Conservation (phyloP, 139 green algal species). For the Chlorella sp. region DNA sequence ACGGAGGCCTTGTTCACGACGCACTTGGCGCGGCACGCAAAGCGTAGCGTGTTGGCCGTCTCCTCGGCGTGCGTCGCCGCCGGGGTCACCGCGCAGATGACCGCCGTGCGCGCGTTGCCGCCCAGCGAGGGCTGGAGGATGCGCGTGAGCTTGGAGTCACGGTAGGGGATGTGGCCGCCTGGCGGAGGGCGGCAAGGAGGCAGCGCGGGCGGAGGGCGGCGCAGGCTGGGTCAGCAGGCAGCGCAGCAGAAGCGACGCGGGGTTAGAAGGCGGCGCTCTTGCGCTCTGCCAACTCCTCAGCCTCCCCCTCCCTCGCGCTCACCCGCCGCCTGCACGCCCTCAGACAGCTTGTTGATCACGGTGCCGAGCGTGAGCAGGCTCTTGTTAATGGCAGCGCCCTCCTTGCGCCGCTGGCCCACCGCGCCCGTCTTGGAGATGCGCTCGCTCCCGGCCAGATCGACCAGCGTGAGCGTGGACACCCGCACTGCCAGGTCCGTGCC, state of each 20-base stretch:
- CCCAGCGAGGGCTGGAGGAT: conserved; percentile 62
- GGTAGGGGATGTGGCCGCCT: conserved; percentile 76
- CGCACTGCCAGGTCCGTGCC: conserved; percentile 5
- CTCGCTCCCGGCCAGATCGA: conserved; percentile 88
- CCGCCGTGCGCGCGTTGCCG: conserved; percentile 63
- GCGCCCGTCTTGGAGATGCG: conserved; percentile 88
- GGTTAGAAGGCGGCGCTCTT: neutral
- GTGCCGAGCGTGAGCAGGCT: conserved; percentile 87
- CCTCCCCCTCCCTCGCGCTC: neutral
- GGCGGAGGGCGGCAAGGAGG: conserved; percentile 13
- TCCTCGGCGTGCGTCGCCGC: conserved; percentile 79
- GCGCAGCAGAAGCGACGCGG: neutral
- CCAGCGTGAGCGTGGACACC: conserved; percentile 69
- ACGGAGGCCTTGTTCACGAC: conserved; percentile 87
- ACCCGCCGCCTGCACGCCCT: conserved; percentile 21
- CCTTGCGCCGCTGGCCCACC: conserved; percentile 86
- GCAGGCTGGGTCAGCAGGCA: no score
- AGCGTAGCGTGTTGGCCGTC: conserved; percentile 93
- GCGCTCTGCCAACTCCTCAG: conserved; percentile 4
- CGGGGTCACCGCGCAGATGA: conserved; percentile 90
- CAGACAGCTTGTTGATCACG: conserved; percentile 82
- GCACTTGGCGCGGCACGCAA: conserved; percentile 88
- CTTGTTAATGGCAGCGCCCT: conserved; percentile 95
- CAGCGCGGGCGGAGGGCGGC: neutral
- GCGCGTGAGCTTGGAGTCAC: conserved; percentile 88